A percentile compares a stretch with the other conserved stretches of the same genome.
These are phyloP conservation scores for Orbilia brochopaga DNA, from an alignment of 2,329 filamentous ascomycete genomes.

Conservation along the genomic window DNA sequence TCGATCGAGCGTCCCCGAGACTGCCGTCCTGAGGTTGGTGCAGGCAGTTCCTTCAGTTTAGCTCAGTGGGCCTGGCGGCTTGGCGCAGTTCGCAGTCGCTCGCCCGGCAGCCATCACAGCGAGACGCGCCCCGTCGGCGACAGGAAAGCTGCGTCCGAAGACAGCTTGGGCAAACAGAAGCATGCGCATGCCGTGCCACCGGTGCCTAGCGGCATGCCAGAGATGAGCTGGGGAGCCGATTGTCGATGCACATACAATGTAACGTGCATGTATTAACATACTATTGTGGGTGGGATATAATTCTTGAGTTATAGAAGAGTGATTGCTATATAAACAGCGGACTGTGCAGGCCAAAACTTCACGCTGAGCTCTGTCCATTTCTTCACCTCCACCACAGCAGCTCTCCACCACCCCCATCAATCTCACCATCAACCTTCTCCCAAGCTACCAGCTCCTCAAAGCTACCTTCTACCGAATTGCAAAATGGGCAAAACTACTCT, in stretches of 20 bases:
- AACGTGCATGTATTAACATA: too few species aligned
- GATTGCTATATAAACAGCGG: too few species aligned
- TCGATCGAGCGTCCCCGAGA: not conserved
- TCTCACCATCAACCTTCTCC: conserved; percentile 5
- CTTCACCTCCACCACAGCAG: conserved; percentile 1
- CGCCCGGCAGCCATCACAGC: conserved; percentile 34
- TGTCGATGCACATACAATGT: too few species aligned
- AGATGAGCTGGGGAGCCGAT: not conserved
- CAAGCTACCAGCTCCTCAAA: conserved; percentile 4
- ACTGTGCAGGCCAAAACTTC: too few species aligned
- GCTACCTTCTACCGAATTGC: conserved; percentile 4
- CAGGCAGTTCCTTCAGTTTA: not conserved
- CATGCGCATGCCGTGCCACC: not conserved
- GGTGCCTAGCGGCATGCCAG: not conserved
- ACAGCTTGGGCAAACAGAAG: not conserved
- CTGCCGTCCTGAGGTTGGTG: not conserved
- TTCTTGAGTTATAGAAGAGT: too few species aligned
- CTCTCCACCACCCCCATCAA: conserved; percentile 14
- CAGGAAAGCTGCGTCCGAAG: not conserved
- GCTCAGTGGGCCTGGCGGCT: not conserved
- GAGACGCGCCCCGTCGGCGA: conserved; percentile 1
- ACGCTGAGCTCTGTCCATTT: not conserved
- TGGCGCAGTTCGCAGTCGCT: conserved; percentile 11
- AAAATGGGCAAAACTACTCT: conserved; percentile 68
- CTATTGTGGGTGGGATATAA: not conserved